Percentiles rank a stretch among this genome's conserved stretches.
These are phyloP conservation scores for Cryphonectria naterciae DNA, from an alignment of 2,329 filamentous ascomycete genomes.

Conservation along the genomic window DNA sequence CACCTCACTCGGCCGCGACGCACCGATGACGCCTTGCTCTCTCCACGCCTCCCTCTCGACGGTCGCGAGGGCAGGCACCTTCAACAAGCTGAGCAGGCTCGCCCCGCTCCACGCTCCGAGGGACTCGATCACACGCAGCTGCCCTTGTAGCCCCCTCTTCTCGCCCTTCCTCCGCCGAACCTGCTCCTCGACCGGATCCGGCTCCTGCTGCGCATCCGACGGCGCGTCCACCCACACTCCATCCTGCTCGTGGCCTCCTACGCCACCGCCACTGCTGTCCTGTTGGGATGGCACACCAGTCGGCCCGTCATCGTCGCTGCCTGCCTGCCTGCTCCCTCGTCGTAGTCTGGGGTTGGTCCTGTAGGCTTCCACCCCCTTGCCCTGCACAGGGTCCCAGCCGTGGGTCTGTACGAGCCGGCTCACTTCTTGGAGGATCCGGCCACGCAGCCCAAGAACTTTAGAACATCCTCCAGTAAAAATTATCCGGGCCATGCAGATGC, in stretches of 20 bases:
- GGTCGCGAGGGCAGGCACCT: constrained; percentile 69
- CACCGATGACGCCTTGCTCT: constrained; percentile 67
- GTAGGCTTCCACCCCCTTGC: constrained; percentile 65
- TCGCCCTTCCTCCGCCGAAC: constrained; percentile 51
- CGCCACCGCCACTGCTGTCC: constrained; percentile 28
- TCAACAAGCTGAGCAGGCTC: constrained; percentile 70
- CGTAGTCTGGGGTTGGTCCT: constrained; percentile 50
- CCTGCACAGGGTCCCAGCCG: constrained; percentile 79
- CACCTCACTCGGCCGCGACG: constrained; percentile 62
- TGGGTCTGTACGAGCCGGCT: constrained; percentile 65
- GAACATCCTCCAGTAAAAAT: constrained; percentile 84
- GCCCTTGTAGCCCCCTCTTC: constrained; percentile 54
- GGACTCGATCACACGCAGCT: constrained; percentile 68
- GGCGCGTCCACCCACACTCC: constrained; percentile 46
- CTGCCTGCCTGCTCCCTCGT: constrained; percentile 35
- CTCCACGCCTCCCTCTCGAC: constrained; percentile 74
- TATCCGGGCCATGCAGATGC: constrained; percentile 85
- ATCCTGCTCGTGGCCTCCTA: constrained; percentile 39
- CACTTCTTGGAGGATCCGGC: constrained; percentile 77
- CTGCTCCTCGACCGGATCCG: constrained; percentile 62
- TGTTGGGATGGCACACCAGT: constrained; percentile 27
- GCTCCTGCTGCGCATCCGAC: constrained; percentile 46
- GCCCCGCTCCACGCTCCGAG: constrained; percentile 77
- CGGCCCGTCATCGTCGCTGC: constrained; percentile 28
- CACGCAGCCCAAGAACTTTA: constrained; percentile 77